Conservation (phyloP, 352 stramenopile species). For the Pythium myriotylum region DNA sequence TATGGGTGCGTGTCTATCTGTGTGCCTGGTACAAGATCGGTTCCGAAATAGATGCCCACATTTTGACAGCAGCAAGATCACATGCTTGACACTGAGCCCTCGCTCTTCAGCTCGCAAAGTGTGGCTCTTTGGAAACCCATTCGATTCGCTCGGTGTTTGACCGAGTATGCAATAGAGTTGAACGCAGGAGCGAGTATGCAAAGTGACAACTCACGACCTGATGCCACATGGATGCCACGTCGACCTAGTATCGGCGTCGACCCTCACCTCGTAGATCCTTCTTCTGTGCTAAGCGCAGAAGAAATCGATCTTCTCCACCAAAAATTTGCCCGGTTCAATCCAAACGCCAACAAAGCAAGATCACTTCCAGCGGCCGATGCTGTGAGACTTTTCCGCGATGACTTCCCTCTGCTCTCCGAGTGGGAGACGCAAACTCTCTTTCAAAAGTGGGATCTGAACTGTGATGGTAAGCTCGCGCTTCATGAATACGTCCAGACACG, state of each 20-base stretch:
- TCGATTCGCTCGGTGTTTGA: too few species aligned
- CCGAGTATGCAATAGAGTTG: too few species aligned
- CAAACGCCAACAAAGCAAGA: conserved; percentile 35
- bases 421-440: conserved; percentile 65
- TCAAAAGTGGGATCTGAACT: conserved; percentile 59
- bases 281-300: conserved; percentile 48
- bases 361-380: conserved; percentile 44
- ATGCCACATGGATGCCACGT: too few species aligned
- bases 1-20: neutral
- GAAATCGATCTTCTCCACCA: conserved; percentile 53
- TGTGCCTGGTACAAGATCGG: too few species aligned
- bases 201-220: too few species aligned
- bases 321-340: conserved; percentile 56
- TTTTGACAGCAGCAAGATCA: neutral
- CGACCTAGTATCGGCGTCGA: too few species aligned
- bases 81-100: neutral
- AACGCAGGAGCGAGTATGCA: too few species aligned
- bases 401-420: conserved; percentile 63
- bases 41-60: neutral
- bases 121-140: too few species aligned
- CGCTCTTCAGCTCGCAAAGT: too few species aligned
- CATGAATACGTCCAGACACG: conserved; percentile 62
- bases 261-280: conserved; percentile 3
- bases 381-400: conserved; percentile 62
- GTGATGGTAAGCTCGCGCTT: conserved; percentile 57